These are phyloP conservation scores for Oenanthe sinensis DNA, from an alignment of 129 eudicot species.

Conservation along the genomic window DNA sequence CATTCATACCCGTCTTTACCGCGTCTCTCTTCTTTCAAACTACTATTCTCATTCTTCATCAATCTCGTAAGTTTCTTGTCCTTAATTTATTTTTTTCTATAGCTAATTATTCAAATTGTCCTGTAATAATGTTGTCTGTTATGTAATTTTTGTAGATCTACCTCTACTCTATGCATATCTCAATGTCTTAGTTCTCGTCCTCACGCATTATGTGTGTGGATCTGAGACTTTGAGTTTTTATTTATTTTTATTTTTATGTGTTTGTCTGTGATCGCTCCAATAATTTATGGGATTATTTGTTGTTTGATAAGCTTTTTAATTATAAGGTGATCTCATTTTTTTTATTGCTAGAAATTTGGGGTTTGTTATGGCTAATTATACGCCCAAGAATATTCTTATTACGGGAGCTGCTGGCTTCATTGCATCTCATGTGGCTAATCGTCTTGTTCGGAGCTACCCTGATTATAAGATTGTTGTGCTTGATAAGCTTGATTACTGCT, in stretches of 20 bases:
- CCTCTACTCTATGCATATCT: background rate
- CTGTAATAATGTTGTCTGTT: background rate
- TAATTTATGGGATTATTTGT: background rate
- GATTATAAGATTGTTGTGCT: slow-evolving; percentile 95
- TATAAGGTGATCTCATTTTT: slow-evolving; percentile 10
- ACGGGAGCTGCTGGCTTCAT: slow-evolving; percentile 98
- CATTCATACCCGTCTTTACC: background rate
- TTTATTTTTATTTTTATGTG: background rate
- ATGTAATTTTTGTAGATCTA: slow-evolving; percentile 21
- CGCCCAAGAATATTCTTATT: slow-evolving; percentile 88
- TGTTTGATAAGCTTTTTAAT: background rate
- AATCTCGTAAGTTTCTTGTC: slow-evolving; percentile 18
- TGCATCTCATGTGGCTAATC: slow-evolving; percentile 96
- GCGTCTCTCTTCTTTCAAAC: background rate
- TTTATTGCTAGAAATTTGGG: slow-evolving; percentile 24
- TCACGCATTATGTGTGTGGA: background rate
- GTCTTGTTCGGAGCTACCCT: slow-evolving; percentile 80
- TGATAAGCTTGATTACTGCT: slow-evolving; percentile 96
- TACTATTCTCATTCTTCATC: background rate
- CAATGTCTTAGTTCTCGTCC: background rate
- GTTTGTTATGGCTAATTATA: slow-evolving; percentile 49
- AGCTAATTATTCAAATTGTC: slow-evolving; percentile 2
- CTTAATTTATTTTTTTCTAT: background rate
- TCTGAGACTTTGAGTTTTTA: background rate
- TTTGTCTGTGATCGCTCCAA: background rate